These are phyloP conservation scores for Diversispora eburnea DNA, from an alignment of 192 early-diverging fungal species.

Conservation along the genomic window DNA sequence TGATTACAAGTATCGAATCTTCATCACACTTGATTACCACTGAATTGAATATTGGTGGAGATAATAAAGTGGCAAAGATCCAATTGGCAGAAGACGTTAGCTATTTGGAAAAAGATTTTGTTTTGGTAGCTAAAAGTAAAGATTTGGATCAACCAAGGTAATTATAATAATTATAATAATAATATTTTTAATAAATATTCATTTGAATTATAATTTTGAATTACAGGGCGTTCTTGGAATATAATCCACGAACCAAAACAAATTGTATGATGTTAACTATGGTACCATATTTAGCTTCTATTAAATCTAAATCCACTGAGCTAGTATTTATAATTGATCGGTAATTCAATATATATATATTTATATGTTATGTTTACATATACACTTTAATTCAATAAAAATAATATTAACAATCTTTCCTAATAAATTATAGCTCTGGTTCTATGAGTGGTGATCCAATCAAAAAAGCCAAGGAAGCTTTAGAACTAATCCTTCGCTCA, in stretches of 20 bases:
- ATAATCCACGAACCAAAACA: constrained; percentile 32
- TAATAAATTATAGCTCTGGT: constrained; percentile 39
- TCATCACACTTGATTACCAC: constrained; percentile 44
- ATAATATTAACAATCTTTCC: not conserved
- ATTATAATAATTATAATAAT: not conserved
- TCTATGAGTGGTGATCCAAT: constrained; percentile 49
- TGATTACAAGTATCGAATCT: constrained; percentile 42
- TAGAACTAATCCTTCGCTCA: constrained; percentile 48
- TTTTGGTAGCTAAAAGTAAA: constrained; percentile 35
- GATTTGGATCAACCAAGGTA: constrained; percentile 36
- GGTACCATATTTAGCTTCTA: constrained; percentile 38
- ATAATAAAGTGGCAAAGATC: constrained; percentile 21
- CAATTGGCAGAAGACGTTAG: constrained; percentile 21
- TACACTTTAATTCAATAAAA: not conserved
- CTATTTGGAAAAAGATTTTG: constrained; percentile 42
- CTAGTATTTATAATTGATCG: constrained; percentile 44
- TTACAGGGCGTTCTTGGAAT: constrained; percentile 34
- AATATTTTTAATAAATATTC: not conserved
- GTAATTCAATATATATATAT: constrained; percentile 19
- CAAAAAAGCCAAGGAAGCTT: constrained; percentile 35
- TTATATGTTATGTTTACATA: not conserved
- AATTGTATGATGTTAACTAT: constrained; percentile 41
- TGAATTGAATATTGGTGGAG: constrained; percentile 24
- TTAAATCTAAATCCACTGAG: constrained; percentile 29
- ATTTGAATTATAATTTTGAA: not conserved